Base-by-base conservation (phyloP, 1,284 basidiomycete species). In the Pterula multifida region DNA sequence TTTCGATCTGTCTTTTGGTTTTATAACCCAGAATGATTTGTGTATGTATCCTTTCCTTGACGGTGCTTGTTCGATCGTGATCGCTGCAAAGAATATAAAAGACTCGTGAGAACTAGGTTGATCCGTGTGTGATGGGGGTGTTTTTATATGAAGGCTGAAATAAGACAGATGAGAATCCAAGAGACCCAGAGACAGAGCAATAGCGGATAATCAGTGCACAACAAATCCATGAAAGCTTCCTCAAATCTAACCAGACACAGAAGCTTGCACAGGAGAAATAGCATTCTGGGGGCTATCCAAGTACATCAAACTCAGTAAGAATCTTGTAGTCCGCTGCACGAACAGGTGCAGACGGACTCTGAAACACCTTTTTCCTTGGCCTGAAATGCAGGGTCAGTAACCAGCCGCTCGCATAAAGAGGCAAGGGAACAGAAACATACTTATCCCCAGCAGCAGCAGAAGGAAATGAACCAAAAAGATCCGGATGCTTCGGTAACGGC, bases 361-460 rank as follows among this genome's bases (percentile, higher is more conserved):
- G 26, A 19, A 47, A 47, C 15, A 24, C 23, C 15, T 47, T 24
- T 26, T 47, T 47, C 39, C 39, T 42, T 17, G 39, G 39, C 4
- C 39, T 50, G 23, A 24, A 36, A 13, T n/a, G n/a, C n/a, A 36
- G 36, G 11, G 24, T 25, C 21, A 13, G 46, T 28, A 45, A 24
- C 39, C 22, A 35, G 25, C 49, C 26, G 36, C 49, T 23, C 32
- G 36, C 36, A 44, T 19, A 4, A 45, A 32, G 28, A 32, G 15
- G 15, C 15, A 32, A 25, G 45, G 26, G 49, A 32, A 32, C 12
- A 2, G 36, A 28, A 2, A 73, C 83, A 52, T 59, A 92, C 91
- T 84, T 90, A 68, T 98, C 96, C 21, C 96, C 96, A 2, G 92
- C 92, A n/a, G 96, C 96, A 19, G 87, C 79, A 36, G 90, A 94